Base-by-base conservation (phyloP, 805 yeast genomes). In the Saturnispora quitensis region DNA sequence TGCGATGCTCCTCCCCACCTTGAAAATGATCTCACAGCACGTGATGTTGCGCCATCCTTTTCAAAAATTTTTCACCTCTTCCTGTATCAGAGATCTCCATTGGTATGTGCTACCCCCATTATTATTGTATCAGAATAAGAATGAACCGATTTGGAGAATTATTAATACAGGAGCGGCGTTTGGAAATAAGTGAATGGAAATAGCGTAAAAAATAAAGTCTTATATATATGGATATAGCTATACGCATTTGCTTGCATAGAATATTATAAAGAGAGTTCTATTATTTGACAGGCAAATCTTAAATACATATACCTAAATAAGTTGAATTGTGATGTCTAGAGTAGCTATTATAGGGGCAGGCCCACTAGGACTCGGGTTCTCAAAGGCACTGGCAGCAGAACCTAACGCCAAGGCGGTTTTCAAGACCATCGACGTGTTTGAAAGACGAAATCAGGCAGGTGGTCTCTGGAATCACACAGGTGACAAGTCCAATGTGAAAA, bases 281-380 rank as follows among this genome's bases (percentile, higher is more conserved):
- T 20, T 20, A 18, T 38, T 17, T 38, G 24, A 17, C 43, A 40
- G 22, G 12, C 40, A 36, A 9, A 25, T 25, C 28, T 25, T 2
- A 25, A 8, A 25, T 25, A 25, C 35, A 22, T 13, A 20, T 24
- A n/a, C 6, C 12, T 36, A 34, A 9, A 22, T 22, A 5, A 45
- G 35, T n/a, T 17, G 20, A 47, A 17, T 33, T 33, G 17, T 9
- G 13, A 46, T 40, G 50, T 40, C 46, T 18, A 50, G 55, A 54
- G 48, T 67, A 45, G 70, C 68, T 12, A 62, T 67, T 25, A 63
- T 67, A 17, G 71, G 71, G 44, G 71, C 68, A 27, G 71, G 71
- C 1, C 69, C 70, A 15, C 56, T 64, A 7, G 71, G 71, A 7
- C 52, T 64, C 4, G 70, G 68, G 2, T 56, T 60, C 47, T 69